phyloP scores from a whole-genome alignment of 2,329 filamentous ascomycete genomes.

The Pestalotiopsis sp. region DNA sequence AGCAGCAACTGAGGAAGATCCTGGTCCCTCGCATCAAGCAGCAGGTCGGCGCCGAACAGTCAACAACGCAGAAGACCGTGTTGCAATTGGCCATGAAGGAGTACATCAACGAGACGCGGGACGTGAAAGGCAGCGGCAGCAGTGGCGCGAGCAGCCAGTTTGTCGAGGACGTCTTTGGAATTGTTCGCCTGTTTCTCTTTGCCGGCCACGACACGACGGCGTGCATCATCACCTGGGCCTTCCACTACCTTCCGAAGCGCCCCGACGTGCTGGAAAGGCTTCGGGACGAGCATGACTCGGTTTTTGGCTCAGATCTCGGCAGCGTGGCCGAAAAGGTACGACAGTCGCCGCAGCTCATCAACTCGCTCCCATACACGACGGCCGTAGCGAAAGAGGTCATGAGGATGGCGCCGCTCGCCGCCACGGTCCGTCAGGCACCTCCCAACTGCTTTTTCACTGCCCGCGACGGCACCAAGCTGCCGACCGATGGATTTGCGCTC shows the following conservation, averaged over 20 bases:
- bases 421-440: slow-evolving; percentile 37
- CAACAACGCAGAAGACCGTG: slow-evolving; percentile 21
- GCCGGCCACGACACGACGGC: slow-evolving; percentile 31
- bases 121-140: not conserved
- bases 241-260: slow-evolving; percentile 17
- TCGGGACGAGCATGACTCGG: slow-evolving; percentile 15
- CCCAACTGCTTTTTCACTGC: slow-evolving; percentile 39
- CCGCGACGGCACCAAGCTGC: slow-evolving; percentile 38
- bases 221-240: slow-evolving; percentile 23
- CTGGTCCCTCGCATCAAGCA: slow-evolving; percentile 16
- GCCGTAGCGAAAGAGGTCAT: slow-evolving; percentile 57
- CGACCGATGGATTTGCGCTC: slow-evolving; percentile 34
- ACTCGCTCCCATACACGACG: slow-evolving; percentile 51
- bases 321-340: slow-evolving; percentile 38
- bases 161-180: slow-evolving; percentile 17
- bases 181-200: slow-evolving; percentile 27
- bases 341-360: slow-evolving; percentile 45
- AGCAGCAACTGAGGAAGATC: slow-evolving; percentile 20
- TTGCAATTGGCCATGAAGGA: slow-evolving; percentile 23
- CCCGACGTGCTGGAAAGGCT: slow-evolving; percentile 1
- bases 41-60: slow-evolving; percentile 11
- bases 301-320: slow-evolving; percentile 46
- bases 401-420: slow-evolving; percentile 51
- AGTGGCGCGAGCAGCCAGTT: slow-evolving; percentile 8
- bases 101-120: slow-evolving; percentile 15